Percentiles rank a stretch among this genome's conserved stretches.
Conservation (phyloP, 2,329 filamentous ascomycete species). For the Raffaelea albimanens region DNA sequence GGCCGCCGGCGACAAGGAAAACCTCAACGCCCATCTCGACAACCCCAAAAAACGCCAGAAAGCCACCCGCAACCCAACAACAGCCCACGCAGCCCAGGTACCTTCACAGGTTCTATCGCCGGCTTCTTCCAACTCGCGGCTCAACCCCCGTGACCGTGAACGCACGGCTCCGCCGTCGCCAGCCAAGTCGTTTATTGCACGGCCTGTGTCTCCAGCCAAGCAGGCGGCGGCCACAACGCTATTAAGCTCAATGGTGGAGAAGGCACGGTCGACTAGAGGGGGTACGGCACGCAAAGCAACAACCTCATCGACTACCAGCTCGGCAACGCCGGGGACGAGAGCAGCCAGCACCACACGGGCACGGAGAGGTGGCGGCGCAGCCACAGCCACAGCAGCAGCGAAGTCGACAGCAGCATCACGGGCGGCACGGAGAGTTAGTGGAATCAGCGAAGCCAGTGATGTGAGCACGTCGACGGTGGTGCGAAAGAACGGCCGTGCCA, state of each 20-base stretch:
- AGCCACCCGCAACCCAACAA: slow-evolving; percentile 30
- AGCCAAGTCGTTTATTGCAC: slow-evolving; percentile 46
- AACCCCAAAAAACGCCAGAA: slow-evolving; percentile 62
- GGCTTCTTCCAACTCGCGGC: slow-evolving; percentile 70
- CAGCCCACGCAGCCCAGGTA: slow-evolving; percentile 14
- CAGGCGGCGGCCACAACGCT: slow-evolving; percentile 34
- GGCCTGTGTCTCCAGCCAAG: slow-evolving; percentile 56
- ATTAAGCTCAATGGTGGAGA: slow-evolving; percentile 49
- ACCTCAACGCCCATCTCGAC: slow-evolving; percentile 47
- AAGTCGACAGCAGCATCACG: slow-evolving; percentile 23
- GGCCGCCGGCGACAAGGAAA: slow-evolving; percentile 65
- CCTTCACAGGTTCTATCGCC: slow-evolving; percentile 65
- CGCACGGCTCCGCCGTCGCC: slow-evolving; percentile 33
- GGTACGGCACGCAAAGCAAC: slow-evolving; percentile 34
- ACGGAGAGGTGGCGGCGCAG: slow-evolving; percentile 24
- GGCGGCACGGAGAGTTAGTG: slow-evolving; percentile 44
- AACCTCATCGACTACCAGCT: slow-evolving; percentile 32
- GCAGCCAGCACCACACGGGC: slow-evolving; percentile 23
- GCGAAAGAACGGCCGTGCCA: slow-evolving; percentile 33
- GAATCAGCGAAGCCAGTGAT: slow-evolving; percentile 53
- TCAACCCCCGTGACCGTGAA: slow-evolving; percentile 42
- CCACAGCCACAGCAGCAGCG: slow-evolving; percentile 25
- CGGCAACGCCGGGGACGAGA: slow-evolving; percentile 19
- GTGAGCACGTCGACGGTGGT: slow-evolving; percentile 56
- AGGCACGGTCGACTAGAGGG: slow-evolving; percentile 45